These are phyloP conservation scores for Hypoxylon fragiforme DNA, from an alignment of 495 filamentous ascomycete genomes.

Conservation along the genomic window DNA sequence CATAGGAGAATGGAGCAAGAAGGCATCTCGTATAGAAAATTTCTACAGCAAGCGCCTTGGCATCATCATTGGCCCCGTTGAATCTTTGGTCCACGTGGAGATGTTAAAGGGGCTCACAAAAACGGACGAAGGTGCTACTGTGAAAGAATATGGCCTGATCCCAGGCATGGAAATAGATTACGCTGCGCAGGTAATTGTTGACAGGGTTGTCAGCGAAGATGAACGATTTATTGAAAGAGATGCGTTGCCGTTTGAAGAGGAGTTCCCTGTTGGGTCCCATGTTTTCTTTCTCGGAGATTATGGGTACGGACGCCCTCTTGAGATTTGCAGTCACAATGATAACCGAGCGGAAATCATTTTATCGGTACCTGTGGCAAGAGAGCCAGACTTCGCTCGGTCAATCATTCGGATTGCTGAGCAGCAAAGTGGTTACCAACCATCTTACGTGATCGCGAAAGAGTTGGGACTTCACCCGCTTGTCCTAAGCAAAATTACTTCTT, in stretches of 20 bases:
- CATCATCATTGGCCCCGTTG: slow-evolving; percentile 82
- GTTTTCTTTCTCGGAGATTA: slow-evolving; percentile 97
- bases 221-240: slow-evolving; percentile 87
- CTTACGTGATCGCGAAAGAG: slow-evolving; percentile 80
- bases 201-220: slow-evolving; percentile 88
- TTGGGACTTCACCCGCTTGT: slow-evolving; percentile 82
- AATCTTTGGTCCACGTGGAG: slow-evolving; percentile 87
- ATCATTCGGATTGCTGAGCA: slow-evolving; percentile 70
- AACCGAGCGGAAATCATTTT: slow-evolving; percentile 79
- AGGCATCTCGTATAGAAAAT: slow-evolving; percentile 78
- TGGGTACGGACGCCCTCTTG: slow-evolving; percentile 86
- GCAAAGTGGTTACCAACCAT: slow-evolving; percentile 76
- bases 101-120: slow-evolving; percentile 89
- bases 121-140: slow-evolving; percentile 83
- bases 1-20: slow-evolving; percentile 80
- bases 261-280: slow-evolving; percentile 78
- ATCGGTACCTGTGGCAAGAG: slow-evolving; percentile 64
- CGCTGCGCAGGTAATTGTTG: slow-evolving; percentile 86
- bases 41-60: slow-evolving; percentile 88
- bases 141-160: slow-evolving; percentile 93
- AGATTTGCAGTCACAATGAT: slow-evolving; percentile 73
- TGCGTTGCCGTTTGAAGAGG: slow-evolving; percentile 84
- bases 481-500: slow-evolving; percentile 92
- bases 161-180: slow-evolving; percentile 89
- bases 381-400: slow-evolving; percentile 77